These are phyloP conservation scores for Pseudocercospora crystallina DNA, from an alignment of 2,329 filamentous ascomycete species.

Conservation along the genomic window DNA sequence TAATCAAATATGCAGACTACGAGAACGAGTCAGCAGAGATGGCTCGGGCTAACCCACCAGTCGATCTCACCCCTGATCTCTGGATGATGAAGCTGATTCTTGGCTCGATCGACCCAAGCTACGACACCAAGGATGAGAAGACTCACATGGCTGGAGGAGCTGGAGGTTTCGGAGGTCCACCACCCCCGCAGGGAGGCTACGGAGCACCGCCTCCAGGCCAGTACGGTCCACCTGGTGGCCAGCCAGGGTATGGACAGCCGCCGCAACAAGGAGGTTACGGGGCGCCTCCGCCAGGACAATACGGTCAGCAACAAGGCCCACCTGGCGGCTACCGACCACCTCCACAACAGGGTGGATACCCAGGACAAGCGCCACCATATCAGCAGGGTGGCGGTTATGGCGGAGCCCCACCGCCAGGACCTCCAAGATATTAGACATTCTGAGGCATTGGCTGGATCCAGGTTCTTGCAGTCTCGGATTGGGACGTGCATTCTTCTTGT, in stretches of 20 bases:
- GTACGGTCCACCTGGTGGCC: constrained; percentile 25
- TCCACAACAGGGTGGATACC: constrained; percentile 3
- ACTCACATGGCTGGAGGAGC: constrained; percentile 29
- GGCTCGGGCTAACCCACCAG: constrained; percentile 60
- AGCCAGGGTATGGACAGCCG: constrained; percentile 15
- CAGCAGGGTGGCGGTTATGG: constrained; percentile 3
- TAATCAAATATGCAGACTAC: constrained; percentile 49
- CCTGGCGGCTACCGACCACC: constrained; percentile 12
- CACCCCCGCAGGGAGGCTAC: constrained; percentile 30
- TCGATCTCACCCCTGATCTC: constrained; percentile 63
- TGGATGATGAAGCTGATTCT: constrained; percentile 69
- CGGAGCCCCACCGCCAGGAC: constrained; percentile 14
- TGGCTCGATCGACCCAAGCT: constrained; percentile 64
- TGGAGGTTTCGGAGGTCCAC: constrained; percentile 34
- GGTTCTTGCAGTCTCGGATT: not conserved
- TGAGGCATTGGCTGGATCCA: not conserved
- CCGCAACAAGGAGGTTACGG: constrained; percentile 16
- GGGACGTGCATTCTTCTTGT: too few species aligned
- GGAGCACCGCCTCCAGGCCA: constrained; percentile 31
- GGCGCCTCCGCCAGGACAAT: constrained; percentile 14
- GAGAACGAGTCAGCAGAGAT: constrained; percentile 68
- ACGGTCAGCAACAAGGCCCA: constrained; percentile 10
- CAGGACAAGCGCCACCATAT: not conserved
- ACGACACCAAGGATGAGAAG: constrained; percentile 66
- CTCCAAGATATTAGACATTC: constrained; percentile 22